Evolutionary conservation across 345 rosid genomes (phyloP).

Genomic region (Microthlaspi erraticum): DNA sequence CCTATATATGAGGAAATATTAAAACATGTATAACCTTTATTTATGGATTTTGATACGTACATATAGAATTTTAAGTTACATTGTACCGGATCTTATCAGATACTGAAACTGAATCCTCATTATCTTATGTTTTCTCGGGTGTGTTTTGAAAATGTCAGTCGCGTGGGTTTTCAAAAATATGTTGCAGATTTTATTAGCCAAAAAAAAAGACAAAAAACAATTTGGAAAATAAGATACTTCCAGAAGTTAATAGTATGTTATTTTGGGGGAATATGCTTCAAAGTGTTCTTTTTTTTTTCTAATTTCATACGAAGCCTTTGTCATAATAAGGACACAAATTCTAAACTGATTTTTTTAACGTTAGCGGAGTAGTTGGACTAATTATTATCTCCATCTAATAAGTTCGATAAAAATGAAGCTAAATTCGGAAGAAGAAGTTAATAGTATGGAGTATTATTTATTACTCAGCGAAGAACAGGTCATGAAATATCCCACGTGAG

Average conservation of each 20-base stretch:
- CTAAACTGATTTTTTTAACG: too few species aligned
- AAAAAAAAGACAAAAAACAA: not conserved
- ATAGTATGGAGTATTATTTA: not conserved
- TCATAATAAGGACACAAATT: too few species aligned
- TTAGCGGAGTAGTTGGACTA: too few species aligned
- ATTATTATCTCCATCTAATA: too few species aligned
- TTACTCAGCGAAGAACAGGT: slow-evolving; percentile 4
- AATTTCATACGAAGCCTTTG: too few species aligned
- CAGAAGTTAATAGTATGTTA: not conserved
- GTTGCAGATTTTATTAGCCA: not conserved
- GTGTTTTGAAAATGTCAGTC: slow-evolving; percentile 13
- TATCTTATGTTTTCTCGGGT: slow-evolving; percentile 6
- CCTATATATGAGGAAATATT: not conserved
- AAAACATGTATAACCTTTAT: not conserved
- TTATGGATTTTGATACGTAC: not conserved
- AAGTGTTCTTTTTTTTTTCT: not conserved
- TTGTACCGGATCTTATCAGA: slow-evolving; percentile 4
- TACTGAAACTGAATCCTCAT: not conserved
- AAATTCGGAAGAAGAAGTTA: too few species aligned
- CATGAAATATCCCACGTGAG: not conserved
- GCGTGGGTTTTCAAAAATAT: not conserved
- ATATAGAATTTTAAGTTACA: not conserved
- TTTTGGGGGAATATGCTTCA: not conserved
- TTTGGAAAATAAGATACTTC: not conserved
- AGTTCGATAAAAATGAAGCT: too few species aligned